Conservation (phyloP, 2,329 filamentous ascomycete species). For the Fusarium mangiferae region DNA sequence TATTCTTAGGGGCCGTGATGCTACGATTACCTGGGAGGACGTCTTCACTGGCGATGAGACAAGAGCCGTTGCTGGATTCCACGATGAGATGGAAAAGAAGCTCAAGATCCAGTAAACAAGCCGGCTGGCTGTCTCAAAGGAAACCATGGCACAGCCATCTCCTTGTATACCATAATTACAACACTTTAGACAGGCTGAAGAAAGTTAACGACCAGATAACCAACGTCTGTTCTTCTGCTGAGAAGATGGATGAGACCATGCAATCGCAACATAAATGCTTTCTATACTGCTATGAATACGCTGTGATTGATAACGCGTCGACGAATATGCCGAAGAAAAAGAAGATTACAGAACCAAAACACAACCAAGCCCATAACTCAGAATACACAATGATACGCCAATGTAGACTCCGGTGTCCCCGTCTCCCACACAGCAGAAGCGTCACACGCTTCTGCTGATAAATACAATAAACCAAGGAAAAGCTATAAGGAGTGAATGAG, state of each 20-base stretch:
- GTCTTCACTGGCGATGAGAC: conserved; percentile 85
- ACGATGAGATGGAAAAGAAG: conserved; percentile 94
- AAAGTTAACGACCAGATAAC: not conserved
- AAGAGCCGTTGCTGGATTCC: conserved; percentile 76
- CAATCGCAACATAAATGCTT: conserved; percentile 22
- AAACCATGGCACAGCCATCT: not conserved
- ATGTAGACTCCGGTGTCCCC: conserved; percentile 44
- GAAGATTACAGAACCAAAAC: conserved; percentile 34
- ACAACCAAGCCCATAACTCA: conserved; percentile 37
- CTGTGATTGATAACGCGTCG: conserved; percentile 25
- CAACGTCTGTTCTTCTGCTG: not conserved
- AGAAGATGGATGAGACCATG: conserved; percentile 13
- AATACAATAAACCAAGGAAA: conserved; percentile 39
- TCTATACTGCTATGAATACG: conserved; percentile 50
- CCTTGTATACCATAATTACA: conserved; percentile 29
- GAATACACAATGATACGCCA: conserved; percentile 45
- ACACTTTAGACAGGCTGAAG: conserved; percentile 32
- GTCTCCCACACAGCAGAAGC: conserved; percentile 39
- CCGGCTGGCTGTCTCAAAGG: not conserved
- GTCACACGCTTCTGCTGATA: conserved; percentile 38
- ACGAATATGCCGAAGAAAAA: conserved; percentile 12
- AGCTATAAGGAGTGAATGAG: conserved; percentile 32
- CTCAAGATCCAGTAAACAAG: conserved; percentile 72
- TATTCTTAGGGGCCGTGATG: conserved; percentile 83
- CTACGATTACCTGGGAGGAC: conserved; percentile 90